Evolutionary conservation across 345 rosid genomes (phyloP).

Genomic region (Triadica sebifera): DNA sequence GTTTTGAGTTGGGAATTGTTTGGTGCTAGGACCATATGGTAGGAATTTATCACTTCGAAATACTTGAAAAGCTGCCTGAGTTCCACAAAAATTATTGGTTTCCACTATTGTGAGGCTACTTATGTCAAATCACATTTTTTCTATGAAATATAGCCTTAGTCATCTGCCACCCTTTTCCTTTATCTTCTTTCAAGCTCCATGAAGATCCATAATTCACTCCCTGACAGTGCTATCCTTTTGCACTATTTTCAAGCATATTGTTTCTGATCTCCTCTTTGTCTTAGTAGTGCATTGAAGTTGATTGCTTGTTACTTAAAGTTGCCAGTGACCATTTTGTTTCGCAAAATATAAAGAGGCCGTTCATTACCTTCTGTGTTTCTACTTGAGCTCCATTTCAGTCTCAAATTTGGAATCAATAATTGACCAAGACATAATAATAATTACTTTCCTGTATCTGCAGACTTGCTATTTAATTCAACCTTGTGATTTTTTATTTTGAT

Average conservation of each 20-base stretch:
- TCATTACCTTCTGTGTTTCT: background rate
- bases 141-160: too few relatives aligned
- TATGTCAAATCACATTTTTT: background rate
- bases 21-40: background rate
- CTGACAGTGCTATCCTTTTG: background rate
- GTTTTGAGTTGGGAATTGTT: background rate
- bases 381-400: background rate
- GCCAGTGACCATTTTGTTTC: background rate
- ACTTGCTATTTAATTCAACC: background rate
- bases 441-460: background rate
- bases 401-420: background rate
- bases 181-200: background rate
- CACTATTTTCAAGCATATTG: background rate
- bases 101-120: background rate
- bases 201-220: background rate
- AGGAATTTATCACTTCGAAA: background rate
- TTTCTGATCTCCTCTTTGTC: background rate
- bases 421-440: background rate
- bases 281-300: background rate
- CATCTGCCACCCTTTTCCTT: too few relatives aligned
- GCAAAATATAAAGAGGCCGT: background rate
- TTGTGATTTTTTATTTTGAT: constrained; percentile 1
- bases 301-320: background rate
- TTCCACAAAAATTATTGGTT: background rate
- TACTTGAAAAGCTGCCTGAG: background rate